Base-by-base conservation (phyloP, 345 rosid genomes). In the Durio zibethinus region DNA sequence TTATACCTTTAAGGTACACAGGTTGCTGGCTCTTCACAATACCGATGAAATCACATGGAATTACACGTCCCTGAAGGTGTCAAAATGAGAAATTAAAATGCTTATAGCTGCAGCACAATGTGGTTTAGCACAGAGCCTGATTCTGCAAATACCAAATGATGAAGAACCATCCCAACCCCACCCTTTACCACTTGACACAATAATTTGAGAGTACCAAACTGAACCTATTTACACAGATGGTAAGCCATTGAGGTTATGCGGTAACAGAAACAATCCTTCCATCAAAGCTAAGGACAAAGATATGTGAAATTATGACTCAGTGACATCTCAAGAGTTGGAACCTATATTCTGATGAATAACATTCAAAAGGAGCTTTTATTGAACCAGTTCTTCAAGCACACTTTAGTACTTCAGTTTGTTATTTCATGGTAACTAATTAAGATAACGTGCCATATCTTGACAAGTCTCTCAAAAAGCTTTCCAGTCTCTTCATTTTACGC, bases 31-130 rank as follows among this genome's bases (percentile, higher is more conserved):
- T 93, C 87, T 90, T 93, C 73, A 87, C 90, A 75, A 85, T 79
- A 47, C 98, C 98, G 45, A 96, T 90, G 81, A 92, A 96, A 86
- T 93, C 97, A 83, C 98, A 93, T 38, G 98, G 97, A 87, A 93
- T 89, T 53, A 91, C 87, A 45, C 97, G 98, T 47, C 99, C 99
- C 99, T 96, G 79, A 69, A 78, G 29, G 73, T 74, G 76, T 80
- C 23, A 82, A 77, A 75, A 78, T 2, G 77, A 70, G 50, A 67
- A 48, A 56, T 52, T 47, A 74, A 68, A 62, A 62, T 16, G 43
- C 23, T 62, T 62, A 61, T 9, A 54, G 27, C 12, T 45, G 20
- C 27, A 52, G 21, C 16, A 40, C 75, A 31, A 18, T 66, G 38
- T 10, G 42, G 75, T 67, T 59, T 20, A 62, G 73, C 73, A 10